These are phyloP conservation scores for Vigna unguiculata DNA, from an alignment of 306 rosid species.

Conservation along the genomic window DNA sequence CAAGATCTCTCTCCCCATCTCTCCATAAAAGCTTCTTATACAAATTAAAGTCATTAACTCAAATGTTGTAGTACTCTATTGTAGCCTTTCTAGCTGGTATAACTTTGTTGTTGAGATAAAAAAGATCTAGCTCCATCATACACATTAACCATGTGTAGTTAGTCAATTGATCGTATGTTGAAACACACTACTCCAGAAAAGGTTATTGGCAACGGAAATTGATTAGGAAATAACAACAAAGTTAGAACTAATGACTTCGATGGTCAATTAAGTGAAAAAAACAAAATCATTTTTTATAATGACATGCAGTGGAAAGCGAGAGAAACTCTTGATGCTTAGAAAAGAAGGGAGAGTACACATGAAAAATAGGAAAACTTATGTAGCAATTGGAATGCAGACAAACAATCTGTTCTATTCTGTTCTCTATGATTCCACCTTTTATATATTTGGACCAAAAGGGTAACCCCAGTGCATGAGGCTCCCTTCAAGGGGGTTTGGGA, in stretches of 20 bases:
- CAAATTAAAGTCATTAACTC: not conserved
- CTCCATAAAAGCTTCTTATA: not conserved
- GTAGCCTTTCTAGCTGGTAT: not conserved
- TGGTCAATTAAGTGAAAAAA: slow-evolving; percentile 10
- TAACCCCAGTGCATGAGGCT: not conserved
- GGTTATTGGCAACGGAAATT: not conserved
- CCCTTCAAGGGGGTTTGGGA: not conserved
- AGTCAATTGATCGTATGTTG: not conserved
- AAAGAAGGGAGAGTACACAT: not conserved
- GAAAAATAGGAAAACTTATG: not conserved
- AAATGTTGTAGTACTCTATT: not conserved
- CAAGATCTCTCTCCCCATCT: not conserved
- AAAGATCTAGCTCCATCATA: not conserved
- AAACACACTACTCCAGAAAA: slow-evolving; percentile 10
- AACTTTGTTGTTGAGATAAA: not conserved
- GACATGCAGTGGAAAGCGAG: not conserved
- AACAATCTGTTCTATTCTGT: not conserved
- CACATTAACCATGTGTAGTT: not conserved
- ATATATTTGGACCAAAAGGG: not conserved
- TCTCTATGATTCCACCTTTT: not conserved
- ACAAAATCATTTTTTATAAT: not conserved
- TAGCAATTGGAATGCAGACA: not conserved
- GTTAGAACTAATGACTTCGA: not conserved
- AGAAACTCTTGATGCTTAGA: not conserved
- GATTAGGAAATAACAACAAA: slow-evolving; percentile 14